These are phyloP conservation scores for Berberis thunbergii DNA, from an alignment of 164 flowering plant species.

Conservation along the genomic window DNA sequence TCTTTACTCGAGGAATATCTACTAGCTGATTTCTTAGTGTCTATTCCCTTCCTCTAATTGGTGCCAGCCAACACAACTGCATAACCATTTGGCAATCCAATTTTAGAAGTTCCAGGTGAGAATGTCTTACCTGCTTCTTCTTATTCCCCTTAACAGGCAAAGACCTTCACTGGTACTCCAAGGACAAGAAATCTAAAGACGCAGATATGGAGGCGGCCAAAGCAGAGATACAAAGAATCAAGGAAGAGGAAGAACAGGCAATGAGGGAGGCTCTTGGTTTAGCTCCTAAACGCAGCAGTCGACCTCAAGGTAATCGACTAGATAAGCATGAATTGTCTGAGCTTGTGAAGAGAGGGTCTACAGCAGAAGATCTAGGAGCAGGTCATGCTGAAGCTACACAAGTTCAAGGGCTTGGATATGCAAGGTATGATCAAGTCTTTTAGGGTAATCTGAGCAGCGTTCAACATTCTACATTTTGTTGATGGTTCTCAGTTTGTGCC, in stretches of 20 bases:
- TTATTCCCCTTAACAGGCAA: slow-evolving; percentile 43
- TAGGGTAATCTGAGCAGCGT: not conserved
- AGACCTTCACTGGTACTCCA: slow-evolving; percentile 80
- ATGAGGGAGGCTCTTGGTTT: slow-evolving; percentile 97
- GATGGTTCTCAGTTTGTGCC: not conserved
- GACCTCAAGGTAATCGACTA: slow-evolving; percentile 71
- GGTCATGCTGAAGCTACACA: slow-evolving; percentile 87
- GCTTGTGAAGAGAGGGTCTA: slow-evolving; percentile 81
- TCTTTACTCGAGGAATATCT: too few species aligned
- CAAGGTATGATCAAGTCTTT: slow-evolving; percentile 35
- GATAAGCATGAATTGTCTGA: slow-evolving; percentile 91
- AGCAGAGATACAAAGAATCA: slow-evolving; percentile 73
- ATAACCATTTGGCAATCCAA: too few species aligned
- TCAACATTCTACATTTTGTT: not conserved
- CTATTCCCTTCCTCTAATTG: too few species aligned
- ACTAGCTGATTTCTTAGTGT: too few species aligned
- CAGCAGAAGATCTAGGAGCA: slow-evolving; percentile 86
- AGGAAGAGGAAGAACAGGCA: slow-evolving; percentile 93
- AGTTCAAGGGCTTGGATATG: slow-evolving; percentile 85
- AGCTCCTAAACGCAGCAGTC: slow-evolving; percentile 71
- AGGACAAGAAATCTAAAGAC: slow-evolving; percentile 45
- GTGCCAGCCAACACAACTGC: too few species aligned
- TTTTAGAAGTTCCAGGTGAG: too few species aligned
- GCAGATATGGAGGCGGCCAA: slow-evolving; percentile 56
- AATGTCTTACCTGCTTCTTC: not conserved